phyloP scores from a whole-genome alignment of 2,329 filamentous ascomycete species.

The Penicillium brasilianum region DNA sequence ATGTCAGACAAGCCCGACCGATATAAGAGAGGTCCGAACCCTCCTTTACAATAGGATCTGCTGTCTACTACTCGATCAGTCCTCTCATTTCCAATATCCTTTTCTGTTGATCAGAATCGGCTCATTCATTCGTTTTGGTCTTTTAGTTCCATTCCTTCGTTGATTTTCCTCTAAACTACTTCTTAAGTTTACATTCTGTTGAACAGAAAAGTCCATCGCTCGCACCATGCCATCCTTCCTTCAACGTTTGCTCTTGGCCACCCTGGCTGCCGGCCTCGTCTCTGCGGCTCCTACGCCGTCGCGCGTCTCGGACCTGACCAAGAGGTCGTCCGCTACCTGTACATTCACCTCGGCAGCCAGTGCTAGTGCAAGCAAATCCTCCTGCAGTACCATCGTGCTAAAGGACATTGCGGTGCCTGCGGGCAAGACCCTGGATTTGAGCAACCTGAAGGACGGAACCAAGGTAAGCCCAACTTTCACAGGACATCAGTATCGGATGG shows the following conservation, averaged over 20 bases:
- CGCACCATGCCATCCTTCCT: not conserved
- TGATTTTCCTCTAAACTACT: not conserved
- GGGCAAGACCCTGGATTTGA: slow-evolving; percentile 64
- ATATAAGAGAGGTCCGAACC: not conserved
- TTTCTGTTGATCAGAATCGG: slow-evolving; percentile 1
- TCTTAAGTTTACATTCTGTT: not conserved
- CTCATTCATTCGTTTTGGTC: not conserved
- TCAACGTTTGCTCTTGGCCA: not conserved
- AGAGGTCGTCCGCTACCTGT: slow-evolving; percentile 45
- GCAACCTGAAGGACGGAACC: slow-evolving; percentile 59
- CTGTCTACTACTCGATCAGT: not conserved
- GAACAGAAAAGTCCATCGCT: not conserved
- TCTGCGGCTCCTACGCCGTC: not conserved
- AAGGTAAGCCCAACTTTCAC: slow-evolving; percentile 38
- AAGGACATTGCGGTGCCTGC: slow-evolving; percentile 62
- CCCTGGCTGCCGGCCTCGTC: not conserved
- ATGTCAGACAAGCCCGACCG: not conserved
- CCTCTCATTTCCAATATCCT: not conserved
- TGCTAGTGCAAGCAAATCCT: slow-evolving; percentile 54
- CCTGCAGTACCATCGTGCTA: slow-evolving; percentile 62
- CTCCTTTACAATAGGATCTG: not conserved
- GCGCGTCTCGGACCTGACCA: not conserved
- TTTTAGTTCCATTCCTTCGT: not conserved
- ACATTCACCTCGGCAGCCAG: slow-evolving; percentile 59
- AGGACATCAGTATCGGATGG: not conserved